Base-by-base conservation (phyloP, 2,329 filamentous ascomycete genomes). In the Monilinia fructicola region DNA sequence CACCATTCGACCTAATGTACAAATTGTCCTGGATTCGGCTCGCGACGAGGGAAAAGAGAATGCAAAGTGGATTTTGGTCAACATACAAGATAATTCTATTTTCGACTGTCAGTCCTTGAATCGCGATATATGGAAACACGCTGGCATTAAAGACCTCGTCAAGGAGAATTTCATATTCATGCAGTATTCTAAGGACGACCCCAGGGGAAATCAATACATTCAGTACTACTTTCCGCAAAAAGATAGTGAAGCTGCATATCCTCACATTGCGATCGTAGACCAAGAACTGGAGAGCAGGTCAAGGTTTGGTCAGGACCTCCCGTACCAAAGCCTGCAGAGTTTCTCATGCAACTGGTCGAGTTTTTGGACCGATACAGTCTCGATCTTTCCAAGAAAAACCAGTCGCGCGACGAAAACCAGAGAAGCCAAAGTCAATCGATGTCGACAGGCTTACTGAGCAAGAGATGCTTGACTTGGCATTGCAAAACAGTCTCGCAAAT, bases 291-390 rank as follows among this genome's bases (percentile, higher is more conserved):
- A 68, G 95, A 99, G 79, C 93, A 97, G 78, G 91, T 99, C 77
- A 99, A 99, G 80, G 86, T 93, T 1, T 98, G 95, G 94, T 93
- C 91, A 18, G 93, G 94, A 1, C 84, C 86, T 11, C 92, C 93
- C 1, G 91, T 93, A 64, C 89, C 93, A 0, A 85, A 84, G 50
- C 81, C 92, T 0, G 77, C 84, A 12, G 93, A 97, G 18, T 98
- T 99, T 73, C 86, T 96, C 68, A 92, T 93, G 75, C 92, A 97
- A 75, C 83, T 99, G 2, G 91, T 92, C 74, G 94, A 98, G 78
- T 99, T 99, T 73, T 85, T 99, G n/a, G 95, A 98, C 76, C 87
- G 95, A 31, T 99, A 98, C 80, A 97, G 93, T 76, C 82, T 99
- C 61, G 92, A 90, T 40, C 86, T 87, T 54, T 90, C 92, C 74